Conservation (phyloP, 192 early-diverging fungal species). For the Podila clonocystis region DNA sequence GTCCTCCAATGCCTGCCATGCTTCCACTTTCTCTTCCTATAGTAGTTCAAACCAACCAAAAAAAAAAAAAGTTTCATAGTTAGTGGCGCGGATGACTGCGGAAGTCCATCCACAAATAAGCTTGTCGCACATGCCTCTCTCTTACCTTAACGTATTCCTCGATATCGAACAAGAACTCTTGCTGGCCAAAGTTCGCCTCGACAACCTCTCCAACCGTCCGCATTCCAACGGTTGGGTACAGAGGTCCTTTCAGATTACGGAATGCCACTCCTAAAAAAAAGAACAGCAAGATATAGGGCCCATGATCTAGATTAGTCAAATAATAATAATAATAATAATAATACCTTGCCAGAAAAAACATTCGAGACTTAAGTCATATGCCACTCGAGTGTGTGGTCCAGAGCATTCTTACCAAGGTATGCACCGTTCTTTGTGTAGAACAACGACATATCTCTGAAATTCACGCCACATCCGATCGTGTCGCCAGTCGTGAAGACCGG, state of each 20-base stretch:
- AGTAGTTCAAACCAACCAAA: too few species aligned
- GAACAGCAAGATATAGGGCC: neutral
- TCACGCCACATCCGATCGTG: slow-evolving; percentile 91
- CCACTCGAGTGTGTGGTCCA: neutral
- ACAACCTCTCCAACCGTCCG: slow-evolving; percentile 78
- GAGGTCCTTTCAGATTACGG: slow-evolving; percentile 52
- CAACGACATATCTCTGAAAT: slow-evolving; percentile 77
- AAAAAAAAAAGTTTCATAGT: too few species aligned
- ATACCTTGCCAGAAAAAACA: too few species aligned
- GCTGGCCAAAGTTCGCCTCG: slow-evolving; percentile 82
- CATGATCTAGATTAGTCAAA: too few species aligned
- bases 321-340: too few species aligned
- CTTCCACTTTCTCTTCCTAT: slow-evolving; percentile 55
- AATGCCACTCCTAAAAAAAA: slow-evolving; percentile 39
- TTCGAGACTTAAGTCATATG: neutral
- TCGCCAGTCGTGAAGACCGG: slow-evolving; percentile 94
- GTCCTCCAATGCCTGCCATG: slow-evolving; percentile 53
- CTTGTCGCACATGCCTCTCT: too few species aligned
- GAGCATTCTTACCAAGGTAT: slow-evolving; percentile 66
- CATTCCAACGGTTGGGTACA: slow-evolving; percentile 82
- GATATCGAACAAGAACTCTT: slow-evolving; percentile 79
- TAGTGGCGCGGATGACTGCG: too few species aligned
- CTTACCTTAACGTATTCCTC: slow-evolving; percentile 67
- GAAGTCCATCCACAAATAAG: neutral
- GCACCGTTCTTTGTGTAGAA: slow-evolving; percentile 96